Base-by-base conservation (phyloP, 164 flowering plant genomes). In the Annona cherimola region DNA sequence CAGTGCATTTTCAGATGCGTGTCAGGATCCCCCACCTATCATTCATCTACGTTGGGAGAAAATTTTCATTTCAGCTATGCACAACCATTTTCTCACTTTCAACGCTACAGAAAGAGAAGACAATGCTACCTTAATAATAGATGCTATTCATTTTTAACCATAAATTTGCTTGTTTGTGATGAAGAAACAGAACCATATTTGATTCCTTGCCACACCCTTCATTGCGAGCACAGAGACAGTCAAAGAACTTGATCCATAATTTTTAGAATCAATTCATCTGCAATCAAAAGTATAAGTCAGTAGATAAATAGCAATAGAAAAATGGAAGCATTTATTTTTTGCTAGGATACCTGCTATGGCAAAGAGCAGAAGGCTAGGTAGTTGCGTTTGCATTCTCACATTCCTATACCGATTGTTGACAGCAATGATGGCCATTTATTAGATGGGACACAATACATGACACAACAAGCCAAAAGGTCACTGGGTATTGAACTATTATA, bases 261-360 rank as follows among this genome's bases (percentile, higher is more conserved):
- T 67, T 43, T 67, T 44, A 67, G 42, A 43, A 67, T 67, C 55
- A 67, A 67, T 45, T 18, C 16, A 67, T 67, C 50, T 67, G 69
- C 69, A 45, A 40, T n/a, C 40, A 65, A 7, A 40, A 65, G 14
- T 19, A 18, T 14, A 11, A 40, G 5, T 14, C 4, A 14, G 43
- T 18, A 65, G 42, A 42, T 42, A 40, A 65, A 65, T 65, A 42
- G 9, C 67, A 12, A 42, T n/a, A 42, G 46, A 65, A 65, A 65
- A 40, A 11, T 5, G 11, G 42, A 1, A 14, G 67, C 40, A 40
- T 42, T 65, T 14, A 11, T 40, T 19, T 45, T 40, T 65, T 19
- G 39, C 9, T 16, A 40, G 18, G 18, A 64, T 2, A 41, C 18
- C 3, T 14, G 4, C 43, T 40, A 1, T 14, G 42, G 26, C 14